A percentile compares a stretch with the other conserved stretches of the same genome.
These are phyloP conservation scores for Perkinsus olseni DNA, from an alignment of 169 alveolate species.

Conservation along the genomic window DNA sequence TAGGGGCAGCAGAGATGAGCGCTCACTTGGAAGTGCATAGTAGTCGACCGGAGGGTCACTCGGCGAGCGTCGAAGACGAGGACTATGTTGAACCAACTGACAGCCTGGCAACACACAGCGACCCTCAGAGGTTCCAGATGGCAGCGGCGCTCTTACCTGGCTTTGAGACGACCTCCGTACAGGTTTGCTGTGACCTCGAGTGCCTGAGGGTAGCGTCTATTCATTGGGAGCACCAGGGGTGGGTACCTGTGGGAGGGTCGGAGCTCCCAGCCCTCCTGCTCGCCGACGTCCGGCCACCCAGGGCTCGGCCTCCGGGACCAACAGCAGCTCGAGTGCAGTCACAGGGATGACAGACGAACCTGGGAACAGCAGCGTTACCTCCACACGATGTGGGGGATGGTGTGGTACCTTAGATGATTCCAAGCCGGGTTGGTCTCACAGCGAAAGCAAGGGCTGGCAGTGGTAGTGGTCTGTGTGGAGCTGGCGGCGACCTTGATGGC, in stretches of 20 bases:
- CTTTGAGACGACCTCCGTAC: neutral
- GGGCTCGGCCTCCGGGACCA: neutral
- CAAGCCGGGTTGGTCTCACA: neutral
- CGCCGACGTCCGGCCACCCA: neutral
- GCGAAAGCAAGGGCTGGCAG: neutral
- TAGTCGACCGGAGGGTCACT: neutral
- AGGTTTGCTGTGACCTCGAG: neutral
- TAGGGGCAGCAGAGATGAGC: neutral
- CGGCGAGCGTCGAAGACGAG: neutral
- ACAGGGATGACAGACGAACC: neutral
- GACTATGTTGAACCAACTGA: neutral
- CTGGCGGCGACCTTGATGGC: neutral
- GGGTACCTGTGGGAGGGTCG: neutral
- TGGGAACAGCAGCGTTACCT: neutral
- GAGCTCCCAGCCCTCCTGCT: neutral
- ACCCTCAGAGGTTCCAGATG: no score
- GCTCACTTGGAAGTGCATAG: neutral
- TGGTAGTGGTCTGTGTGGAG: neutral
- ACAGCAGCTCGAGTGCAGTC: neutral
- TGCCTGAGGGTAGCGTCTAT: no score
- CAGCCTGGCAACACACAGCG: no score
- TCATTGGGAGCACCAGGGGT: no score
- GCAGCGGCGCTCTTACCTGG: no score
- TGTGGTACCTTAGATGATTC: neutral
- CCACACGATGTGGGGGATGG: neutral